Conservation (phyloP, 2,329 filamentous ascomycete genomes). For the Alternaria sp. region DNA sequence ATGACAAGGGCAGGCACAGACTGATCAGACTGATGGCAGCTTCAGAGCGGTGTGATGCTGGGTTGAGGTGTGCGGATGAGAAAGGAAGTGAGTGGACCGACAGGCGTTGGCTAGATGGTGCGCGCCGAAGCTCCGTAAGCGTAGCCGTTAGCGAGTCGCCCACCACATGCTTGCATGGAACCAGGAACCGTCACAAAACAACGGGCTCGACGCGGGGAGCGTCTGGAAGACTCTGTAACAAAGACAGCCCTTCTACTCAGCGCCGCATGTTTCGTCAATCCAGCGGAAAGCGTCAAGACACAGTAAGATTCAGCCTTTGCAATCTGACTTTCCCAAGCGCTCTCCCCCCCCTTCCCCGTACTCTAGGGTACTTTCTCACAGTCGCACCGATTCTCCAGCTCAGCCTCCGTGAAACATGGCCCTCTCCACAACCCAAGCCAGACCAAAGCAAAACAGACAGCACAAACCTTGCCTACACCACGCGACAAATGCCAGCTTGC, state of each 20-base stretch:
- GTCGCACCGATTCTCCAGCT: conserved; percentile 7
- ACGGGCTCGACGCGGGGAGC: neutral
- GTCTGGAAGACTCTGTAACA: neutral
- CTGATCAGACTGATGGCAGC: conserved; percentile 18
- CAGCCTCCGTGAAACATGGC: conserved; percentile 10
- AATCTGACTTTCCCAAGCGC: conserved; percentile 3
- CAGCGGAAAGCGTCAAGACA: neutral
- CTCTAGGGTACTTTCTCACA: neutral
- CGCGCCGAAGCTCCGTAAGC: conserved; percentile 21
- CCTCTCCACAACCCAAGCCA: conserved; percentile 15
- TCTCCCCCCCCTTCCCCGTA: neutral
- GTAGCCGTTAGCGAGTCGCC: conserved; percentile 23
- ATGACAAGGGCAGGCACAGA: conserved; percentile 29
- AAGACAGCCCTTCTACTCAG: conserved; percentile 1
- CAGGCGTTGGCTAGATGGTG: conserved; percentile 15
- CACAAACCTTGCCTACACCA: conserved; percentile 14
- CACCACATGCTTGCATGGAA: conserved; percentile 8
- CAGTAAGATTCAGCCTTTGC: conserved; percentile 1
- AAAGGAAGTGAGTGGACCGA: conserved; percentile 23
- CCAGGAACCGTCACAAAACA: conserved; percentile 7
- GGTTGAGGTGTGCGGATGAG: conserved; percentile 26
- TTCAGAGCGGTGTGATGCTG: conserved; percentile 30
- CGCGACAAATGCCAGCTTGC: conserved; percentile 18
- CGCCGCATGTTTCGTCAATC: neutral
- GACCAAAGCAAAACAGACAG: conserved; percentile 18